A percentile compares a stretch with the other conserved stretches of the same genome.
Evolutionary conservation across 2,329 filamentous ascomycete genomes (phyloP).

Genomic region (Scortechinia acanthostroma): DNA sequence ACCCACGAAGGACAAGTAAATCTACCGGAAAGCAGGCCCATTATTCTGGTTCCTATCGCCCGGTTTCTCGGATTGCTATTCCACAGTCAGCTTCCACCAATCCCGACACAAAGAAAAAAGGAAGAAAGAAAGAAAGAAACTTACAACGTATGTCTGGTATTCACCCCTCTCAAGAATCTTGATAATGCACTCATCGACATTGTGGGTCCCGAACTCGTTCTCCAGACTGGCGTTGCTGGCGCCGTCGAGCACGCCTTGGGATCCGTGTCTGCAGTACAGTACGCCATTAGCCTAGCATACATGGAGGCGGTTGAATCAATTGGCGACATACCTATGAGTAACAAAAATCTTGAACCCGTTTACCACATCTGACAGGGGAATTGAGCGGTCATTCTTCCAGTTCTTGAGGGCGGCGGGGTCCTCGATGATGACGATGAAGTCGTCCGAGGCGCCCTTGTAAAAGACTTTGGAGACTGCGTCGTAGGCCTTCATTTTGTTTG

Average conservation of each 20-base stretch:
- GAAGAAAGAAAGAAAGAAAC: too few species aligned
- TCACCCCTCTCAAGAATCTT: slow-evolving; percentile 73
- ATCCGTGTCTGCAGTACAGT: slow-evolving; percentile 57
- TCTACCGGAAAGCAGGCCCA: too few species aligned
- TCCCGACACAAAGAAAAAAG: too few species aligned
- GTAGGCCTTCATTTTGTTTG: too few species aligned
- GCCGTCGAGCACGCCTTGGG: slow-evolving; percentile 70
- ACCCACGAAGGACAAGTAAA: too few species aligned
- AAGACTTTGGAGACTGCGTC: slow-evolving; percentile 69
- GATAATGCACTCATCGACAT: slow-evolving; percentile 75
- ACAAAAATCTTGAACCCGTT: slow-evolving; percentile 83
- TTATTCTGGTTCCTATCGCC: too few species aligned
- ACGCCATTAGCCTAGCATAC: background rate
- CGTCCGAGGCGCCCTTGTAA: slow-evolving; percentile 66
- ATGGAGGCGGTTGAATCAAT: too few species aligned
- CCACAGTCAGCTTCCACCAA: too few species aligned
- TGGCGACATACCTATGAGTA: slow-evolving; percentile 75
- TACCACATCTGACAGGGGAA: slow-evolving; percentile 79
- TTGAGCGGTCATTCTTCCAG: slow-evolving; percentile 74
- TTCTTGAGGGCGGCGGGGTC: slow-evolving; percentile 60
- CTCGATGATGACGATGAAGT: slow-evolving; percentile 54
- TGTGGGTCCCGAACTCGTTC: slow-evolving; percentile 79
- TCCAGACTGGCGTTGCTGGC: slow-evolving; percentile 72
- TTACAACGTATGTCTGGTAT: slow-evolving; percentile 52
- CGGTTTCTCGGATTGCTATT: too few species aligned